A percentile compares a stretch with the other conserved stretches of the same genome.
Conservation (phyloP, 2,329 filamentous ascomycete genomes). For the Seiridium cupressi region DNA sequence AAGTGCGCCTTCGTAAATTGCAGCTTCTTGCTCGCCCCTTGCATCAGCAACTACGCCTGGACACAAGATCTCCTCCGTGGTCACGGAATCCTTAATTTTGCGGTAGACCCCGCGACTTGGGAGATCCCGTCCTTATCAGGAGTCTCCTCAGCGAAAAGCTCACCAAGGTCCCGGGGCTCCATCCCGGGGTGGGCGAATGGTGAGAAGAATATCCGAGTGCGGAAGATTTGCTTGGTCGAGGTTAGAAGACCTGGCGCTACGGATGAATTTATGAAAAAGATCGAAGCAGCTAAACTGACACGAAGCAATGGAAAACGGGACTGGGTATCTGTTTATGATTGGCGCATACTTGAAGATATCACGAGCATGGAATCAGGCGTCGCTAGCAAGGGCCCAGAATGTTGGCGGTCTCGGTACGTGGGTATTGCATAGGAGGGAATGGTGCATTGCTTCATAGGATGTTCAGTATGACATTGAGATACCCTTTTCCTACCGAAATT, state of each 20-base stretch:
- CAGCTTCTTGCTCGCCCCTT: conserved; percentile 40
- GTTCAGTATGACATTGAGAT: background rate
- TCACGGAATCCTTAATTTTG: conserved; percentile 38
- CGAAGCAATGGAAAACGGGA: conserved; percentile 26
- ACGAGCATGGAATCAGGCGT: conserved; percentile 35
- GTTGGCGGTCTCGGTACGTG: conserved; percentile 44
- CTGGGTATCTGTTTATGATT: conserved; percentile 45
- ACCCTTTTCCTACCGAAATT: background rate
- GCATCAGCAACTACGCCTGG: conserved; percentile 33
- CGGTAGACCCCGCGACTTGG: conserved; percentile 36
- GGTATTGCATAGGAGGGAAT: conserved; percentile 33
- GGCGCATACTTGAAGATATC: conserved; percentile 42
- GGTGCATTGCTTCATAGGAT: background rate
- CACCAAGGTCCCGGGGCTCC: conserved; percentile 1
- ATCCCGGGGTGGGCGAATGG: background rate
- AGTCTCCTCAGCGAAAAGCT: background rate
- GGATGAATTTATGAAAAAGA: conserved; percentile 27
- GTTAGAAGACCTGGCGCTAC: conserved; percentile 27
- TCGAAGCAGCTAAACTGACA: conserved; percentile 28
- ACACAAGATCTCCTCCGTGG: conserved; percentile 36
- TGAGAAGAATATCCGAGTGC: conserved; percentile 1
- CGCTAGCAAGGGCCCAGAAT: conserved; percentile 33
- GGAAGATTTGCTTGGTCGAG: conserved; percentile 42
- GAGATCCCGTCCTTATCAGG: conserved; percentile 1
- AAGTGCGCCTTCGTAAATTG: conserved; percentile 36